Percentiles rank a stretch among this genome's conserved stretches.
Evolutionary conservation across 176 grass and related monocot species (phyloP).

Genomic region (Paspalum notatum): DNA sequence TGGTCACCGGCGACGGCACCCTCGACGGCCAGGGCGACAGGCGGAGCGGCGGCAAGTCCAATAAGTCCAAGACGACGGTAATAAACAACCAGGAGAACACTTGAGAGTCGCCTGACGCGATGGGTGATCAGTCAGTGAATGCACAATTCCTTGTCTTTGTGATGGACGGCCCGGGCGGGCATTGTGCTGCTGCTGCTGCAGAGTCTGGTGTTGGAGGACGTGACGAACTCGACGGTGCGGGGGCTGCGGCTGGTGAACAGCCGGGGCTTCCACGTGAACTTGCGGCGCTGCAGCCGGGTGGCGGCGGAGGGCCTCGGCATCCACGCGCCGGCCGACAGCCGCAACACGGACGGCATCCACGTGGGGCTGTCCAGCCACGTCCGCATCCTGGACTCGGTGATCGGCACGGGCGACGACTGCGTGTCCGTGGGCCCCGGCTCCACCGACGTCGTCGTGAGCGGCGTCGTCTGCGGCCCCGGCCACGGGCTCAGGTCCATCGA

Average conservation of each 20-base stretch:
- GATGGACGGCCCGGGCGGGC: neutral
- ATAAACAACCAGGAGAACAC: neutral
- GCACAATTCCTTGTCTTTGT: neutral
- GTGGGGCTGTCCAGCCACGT: constrained; percentile 46
- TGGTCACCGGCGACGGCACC: constrained; percentile 48
- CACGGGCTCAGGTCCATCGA: constrained; percentile 75
- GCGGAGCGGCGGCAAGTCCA: neutral
- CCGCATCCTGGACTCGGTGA: constrained; percentile 25
- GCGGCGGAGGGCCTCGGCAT: constrained; percentile 36
- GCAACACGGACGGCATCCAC: constrained; percentile 82
- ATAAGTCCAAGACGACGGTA: constrained; percentile 38
- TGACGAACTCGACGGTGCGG: constrained; percentile 38
- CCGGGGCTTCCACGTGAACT: constrained; percentile 53
- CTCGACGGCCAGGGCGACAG: constrained; percentile 41
- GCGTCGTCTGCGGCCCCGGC: constrained; percentile 60
- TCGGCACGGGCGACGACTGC: constrained; percentile 78
- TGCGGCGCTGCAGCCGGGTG: constrained; percentile 38
- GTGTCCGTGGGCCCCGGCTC: constrained; percentile 58
- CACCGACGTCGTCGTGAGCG: constrained; percentile 32
- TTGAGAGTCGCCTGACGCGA: too few relatives aligned
- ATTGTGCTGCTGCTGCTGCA: neutral
- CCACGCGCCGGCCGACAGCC: constrained; percentile 45
- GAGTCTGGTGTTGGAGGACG: constrained; percentile 23
- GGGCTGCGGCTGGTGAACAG: constrained; percentile 42
- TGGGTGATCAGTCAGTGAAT: too few relatives aligned